Evolutionary conservation across 2,329 filamentous ascomycete genomes (phyloP), one percentile per base, ranked within the genome.

Genomic region (Fusarium sacchari): DNA sequence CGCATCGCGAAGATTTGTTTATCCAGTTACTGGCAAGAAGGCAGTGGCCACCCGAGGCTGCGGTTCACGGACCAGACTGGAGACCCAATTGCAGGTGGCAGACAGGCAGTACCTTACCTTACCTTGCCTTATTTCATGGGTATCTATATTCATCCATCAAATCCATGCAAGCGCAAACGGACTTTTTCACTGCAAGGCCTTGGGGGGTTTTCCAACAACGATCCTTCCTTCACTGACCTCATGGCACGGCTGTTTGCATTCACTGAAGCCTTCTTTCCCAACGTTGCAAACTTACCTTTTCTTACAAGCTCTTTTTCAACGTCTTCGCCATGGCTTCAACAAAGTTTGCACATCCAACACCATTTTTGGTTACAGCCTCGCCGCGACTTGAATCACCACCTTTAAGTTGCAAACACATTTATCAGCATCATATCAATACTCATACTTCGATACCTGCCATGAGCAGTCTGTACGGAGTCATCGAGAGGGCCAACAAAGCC

Each of bases 401-500:
- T 42, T 60, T 74, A 36, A 24, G 42, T 36, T 47, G 65, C 37
- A 64, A 63, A 26, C 50, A 56, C 12, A 50, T 58, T 30, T 63
- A 68, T 37, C 56, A 43, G 28, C 53, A 62, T 37, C 34, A 58
- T 43, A 44, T 36, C 13, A n/a, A 58, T 20, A 36, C 46, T n/a
- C 20, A 58, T n/a, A 37, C 43, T 26, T 22, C 53, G n/a, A 37
- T 63, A 39, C 40, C 63, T 30, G 36, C 37, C 44, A 50, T 64
- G 47, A 43, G 65, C 14, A 75, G 62, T 53, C 55, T 78, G n/a
- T 65, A 76, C 39, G 36, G 64, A 18, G 72, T 73, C 44, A 46
- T 78, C 24, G 44, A 60, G 24, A 69, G 69, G 22, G 76, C 61
- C 22, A 78, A 78, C 63, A 78, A 78, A 55, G 46, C 72, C 40